A percentile compares a stretch with the other conserved stretches of the same genome.
phyloP scores from a whole-genome alignment of 1,139 yeast genomes.

The Scheffersomyces parashehatae region DNA sequence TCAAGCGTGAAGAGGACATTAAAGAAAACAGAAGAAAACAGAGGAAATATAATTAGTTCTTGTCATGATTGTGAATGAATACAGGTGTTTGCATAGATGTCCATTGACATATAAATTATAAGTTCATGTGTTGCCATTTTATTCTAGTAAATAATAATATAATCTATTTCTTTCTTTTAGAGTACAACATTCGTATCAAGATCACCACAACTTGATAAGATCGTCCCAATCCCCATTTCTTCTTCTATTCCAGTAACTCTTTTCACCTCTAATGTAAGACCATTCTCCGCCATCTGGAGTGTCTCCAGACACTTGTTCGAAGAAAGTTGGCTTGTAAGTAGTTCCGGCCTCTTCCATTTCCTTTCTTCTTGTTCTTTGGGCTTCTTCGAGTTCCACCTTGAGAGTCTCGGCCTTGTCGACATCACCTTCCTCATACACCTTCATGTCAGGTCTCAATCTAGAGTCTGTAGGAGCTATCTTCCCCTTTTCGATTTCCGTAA shows the following conservation, averaged over 20 bases:
- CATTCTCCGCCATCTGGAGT: constrained; percentile 54
- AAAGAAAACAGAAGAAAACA: constrained; percentile 1
- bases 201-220: constrained; percentile 52
- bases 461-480: constrained; percentile 83
- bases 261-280: constrained; percentile 59
- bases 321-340: constrained; percentile 62
- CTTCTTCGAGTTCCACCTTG: constrained; percentile 72
- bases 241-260: constrained; percentile 82
- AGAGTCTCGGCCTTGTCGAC: constrained; percentile 67
- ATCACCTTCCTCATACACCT: constrained; percentile 67
- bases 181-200: too few species aligned
- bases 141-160: too few species aligned
- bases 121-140: too few species aligned
- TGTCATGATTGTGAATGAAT: too few species aligned
- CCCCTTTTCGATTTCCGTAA: constrained; percentile 67
- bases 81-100: too few species aligned
- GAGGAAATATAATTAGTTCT: neutral
- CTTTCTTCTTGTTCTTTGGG: constrained; percentile 76
- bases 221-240: constrained; percentile 60
- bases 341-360: constrained; percentile 47
- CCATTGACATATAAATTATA: too few species aligned
- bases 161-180: too few species aligned
- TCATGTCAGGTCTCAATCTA: constrained; percentile 83
- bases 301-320: constrained; percentile 46
- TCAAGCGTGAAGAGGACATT: constrained; percentile 8